phyloP scores from a whole-genome alignment of 148 eudicot genomes.

The Camellia japonica region DNA sequence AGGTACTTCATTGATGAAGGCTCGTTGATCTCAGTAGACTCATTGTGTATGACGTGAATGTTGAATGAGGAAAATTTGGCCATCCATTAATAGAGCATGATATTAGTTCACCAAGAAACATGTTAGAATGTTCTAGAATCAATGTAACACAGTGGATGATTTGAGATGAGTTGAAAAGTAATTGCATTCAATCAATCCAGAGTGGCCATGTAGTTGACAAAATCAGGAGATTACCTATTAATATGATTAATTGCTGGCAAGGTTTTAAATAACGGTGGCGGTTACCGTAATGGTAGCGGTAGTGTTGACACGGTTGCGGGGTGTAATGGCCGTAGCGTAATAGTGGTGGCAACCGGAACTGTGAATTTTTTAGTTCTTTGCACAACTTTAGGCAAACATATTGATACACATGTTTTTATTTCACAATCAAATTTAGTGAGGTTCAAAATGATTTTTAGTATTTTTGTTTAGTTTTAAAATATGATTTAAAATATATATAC shows the following conservation, averaged over 20 bases:
- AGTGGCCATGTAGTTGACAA: neutral
- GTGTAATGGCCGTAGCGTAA: too few species aligned
- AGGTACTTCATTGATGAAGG: neutral
- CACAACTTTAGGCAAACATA: too few species aligned
- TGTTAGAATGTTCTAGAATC: neutral
- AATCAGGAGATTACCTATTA: neutral
- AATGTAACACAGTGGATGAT: neutral
- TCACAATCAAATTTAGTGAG: too few species aligned
- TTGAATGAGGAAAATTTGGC: neutral
- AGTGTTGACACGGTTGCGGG: too few species aligned
- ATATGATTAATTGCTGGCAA: neutral
- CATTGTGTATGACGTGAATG: neutral
- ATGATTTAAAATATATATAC: too few species aligned
- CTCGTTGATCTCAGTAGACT: neutral
- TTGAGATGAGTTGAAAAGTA: neutral
- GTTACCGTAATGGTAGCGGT: too few species aligned
- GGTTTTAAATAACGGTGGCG: too few species aligned
- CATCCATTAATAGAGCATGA: neutral
- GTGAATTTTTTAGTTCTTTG: too few species aligned
- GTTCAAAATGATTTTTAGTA: too few species aligned
- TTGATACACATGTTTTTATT: too few species aligned
- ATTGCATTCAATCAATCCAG: neutral
- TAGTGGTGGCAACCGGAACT: too few species aligned
- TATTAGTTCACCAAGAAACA: neutral
- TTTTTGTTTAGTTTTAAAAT: too few species aligned